These are phyloP conservation scores for Pichia terricola DNA, from an alignment of 1,139 yeast species.

Conservation along the genomic window DNA sequence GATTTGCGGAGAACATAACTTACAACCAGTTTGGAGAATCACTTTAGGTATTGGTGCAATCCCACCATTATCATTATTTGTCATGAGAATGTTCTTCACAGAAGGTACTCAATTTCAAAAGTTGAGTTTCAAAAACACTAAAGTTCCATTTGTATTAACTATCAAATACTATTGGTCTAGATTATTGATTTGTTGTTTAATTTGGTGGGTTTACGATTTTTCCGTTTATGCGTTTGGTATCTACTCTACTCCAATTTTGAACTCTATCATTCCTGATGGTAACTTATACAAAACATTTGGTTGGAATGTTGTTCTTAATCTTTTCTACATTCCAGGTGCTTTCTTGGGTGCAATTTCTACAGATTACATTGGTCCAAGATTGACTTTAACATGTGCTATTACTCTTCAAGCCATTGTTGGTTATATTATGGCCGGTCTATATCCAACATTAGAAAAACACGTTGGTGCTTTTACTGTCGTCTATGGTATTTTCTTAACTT, in stretches of 20 bases:
- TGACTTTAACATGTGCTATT: constrained; percentile 64
- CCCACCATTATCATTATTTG: constrained; percentile 71
- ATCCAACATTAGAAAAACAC: constrained; percentile 44
- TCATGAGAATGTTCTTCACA: constrained; percentile 63
- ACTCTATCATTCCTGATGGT: constrained; percentile 48
- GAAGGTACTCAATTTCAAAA: constrained; percentile 67
- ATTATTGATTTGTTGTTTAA: constrained; percentile 53
- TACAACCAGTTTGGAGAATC: constrained; percentile 83
- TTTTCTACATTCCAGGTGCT: constrained; percentile 86
- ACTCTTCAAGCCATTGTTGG: constrained; percentile 70
- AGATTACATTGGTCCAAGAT: constrained; percentile 86
- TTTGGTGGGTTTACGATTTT: constrained; percentile 92
- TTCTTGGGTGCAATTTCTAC: constrained; percentile 71
- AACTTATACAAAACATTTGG: constrained; percentile 73
- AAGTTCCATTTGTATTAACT: constrained; percentile 59
- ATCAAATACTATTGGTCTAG: constrained; percentile 83
- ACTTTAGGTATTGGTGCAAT: constrained; percentile 91
- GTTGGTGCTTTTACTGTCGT: constrained; percentile 76
- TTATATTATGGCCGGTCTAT: constrained; percentile 73
- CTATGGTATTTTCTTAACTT: constrained; percentile 74
- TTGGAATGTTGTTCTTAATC: constrained; percentile 83
- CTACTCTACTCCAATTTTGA: constrained; percentile 62
- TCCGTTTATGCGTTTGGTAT: constrained; percentile 81
- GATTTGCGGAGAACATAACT: constrained; percentile 65
- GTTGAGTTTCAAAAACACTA: constrained; percentile 54